These are phyloP conservation scores for Ogataea corticis DNA, from an alignment of 805 yeast species.

Conservation along the genomic window DNA sequence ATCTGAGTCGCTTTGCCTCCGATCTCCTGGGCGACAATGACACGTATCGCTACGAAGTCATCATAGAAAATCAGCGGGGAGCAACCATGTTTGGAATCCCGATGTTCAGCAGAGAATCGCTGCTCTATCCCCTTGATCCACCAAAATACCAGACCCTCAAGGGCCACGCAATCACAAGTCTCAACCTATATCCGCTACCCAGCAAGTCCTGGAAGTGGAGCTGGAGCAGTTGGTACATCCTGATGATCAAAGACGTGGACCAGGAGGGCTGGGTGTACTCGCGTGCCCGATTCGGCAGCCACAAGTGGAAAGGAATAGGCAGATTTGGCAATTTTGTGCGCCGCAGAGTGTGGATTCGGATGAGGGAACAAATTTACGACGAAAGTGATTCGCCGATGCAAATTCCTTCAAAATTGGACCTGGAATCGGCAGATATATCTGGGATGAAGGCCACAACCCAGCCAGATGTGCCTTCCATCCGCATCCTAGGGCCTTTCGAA, in stretches of 20 bases:
- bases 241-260: conserved; percentile 57
- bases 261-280: conserved; percentile 61
- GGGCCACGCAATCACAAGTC: conserved; percentile 37
- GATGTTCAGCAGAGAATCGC: conserved; percentile 44
- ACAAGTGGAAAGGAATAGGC: conserved; percentile 52
- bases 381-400: background rate
- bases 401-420: conserved; percentile 7
- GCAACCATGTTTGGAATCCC: conserved; percentile 53
- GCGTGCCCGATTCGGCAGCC: conserved; percentile 39
- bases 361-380: conserved; percentile 29
- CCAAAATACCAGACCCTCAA: conserved; percentile 46
- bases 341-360: conserved; percentile 51
- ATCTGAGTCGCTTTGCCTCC: conserved; percentile 13
- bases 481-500: background rate
- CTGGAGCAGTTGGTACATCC: conserved; percentile 55
- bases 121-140: conserved; percentile 52
- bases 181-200: conserved; percentile 45
- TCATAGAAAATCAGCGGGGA: conserved; percentile 58
- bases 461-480: conserved; percentile 1
- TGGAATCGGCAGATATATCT: conserved; percentile 2
- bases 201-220: conserved; percentile 53
- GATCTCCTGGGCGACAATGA: conserved; percentile 6
- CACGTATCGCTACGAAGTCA: conserved; percentile 36
- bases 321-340: conserved; percentile 51
- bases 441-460: background rate